Evolutionary conservation across 495 filamentous ascomycete genomes (phyloP), one percentile per base, ranked within the genome.

Genomic region (Elasticomyces elasticus): DNA sequence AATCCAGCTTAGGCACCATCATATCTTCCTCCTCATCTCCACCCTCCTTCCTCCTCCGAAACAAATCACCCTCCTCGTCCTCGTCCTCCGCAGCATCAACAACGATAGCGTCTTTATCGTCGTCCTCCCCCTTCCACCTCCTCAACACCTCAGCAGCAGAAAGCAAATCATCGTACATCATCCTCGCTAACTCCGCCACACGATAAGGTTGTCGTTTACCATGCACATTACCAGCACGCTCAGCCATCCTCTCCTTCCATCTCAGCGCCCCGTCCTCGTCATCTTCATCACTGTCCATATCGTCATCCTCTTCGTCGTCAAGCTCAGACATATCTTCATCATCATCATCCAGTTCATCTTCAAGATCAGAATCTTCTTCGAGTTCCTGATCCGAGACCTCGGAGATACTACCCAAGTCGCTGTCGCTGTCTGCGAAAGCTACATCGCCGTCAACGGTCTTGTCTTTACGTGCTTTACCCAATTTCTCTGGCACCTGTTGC

Each of bases 371-470:
- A 1, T 75, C 77, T 24, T 78, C 78, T 26, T 89, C 81, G 1
- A 84, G 58, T 17, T 78, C 73, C 47, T 78, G 74, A 27, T 81
- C 79, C 12, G 79, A 81, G 3, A 74, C 83, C 2, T 77, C 79
- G n/a, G 85, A 94, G 31, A 95, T 70, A 13, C 92, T 96, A 12
- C 92, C 92, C 2, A 97, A 72, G 66, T 97, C 94, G 6, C 91
- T 96, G 64, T 98, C 92, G 62, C 86, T 92, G 62, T 97, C 90
- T 1, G 91, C 90, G 67, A 95, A 98, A n/a, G 79, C 85, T 58
- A 95, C 55, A 49, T 82, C 79, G 37, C 79, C 83, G 30, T 82
- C 80, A 12, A 74, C 70, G 9, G 44, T 60, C 35, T 71, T 70
- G 28, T 81, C 67, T 76, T 74, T 59, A 0, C 40, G 13, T 11